These are phyloP conservation scores for Coemansia reversa DNA, from an alignment of 192 early-diverging fungal species.

Conservation along the genomic window DNA sequence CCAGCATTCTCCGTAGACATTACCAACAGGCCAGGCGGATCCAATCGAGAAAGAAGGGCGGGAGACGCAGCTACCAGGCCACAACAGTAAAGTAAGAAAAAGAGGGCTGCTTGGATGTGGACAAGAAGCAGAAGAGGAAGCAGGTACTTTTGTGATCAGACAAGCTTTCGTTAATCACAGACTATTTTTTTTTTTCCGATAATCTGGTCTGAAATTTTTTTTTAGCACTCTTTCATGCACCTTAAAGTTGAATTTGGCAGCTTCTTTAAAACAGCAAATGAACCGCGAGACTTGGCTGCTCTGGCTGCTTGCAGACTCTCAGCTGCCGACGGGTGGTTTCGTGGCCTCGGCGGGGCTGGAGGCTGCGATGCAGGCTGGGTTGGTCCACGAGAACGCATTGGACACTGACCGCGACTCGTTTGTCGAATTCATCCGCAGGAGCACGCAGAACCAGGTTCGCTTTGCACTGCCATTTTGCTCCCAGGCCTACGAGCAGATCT, in stretches of 20 bases:
- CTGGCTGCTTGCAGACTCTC: slow-evolving; percentile 85
- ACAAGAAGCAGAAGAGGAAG: no score
- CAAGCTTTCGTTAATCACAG: neutral
- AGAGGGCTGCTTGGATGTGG: neutral
- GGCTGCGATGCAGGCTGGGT: slow-evolving; percentile 71
- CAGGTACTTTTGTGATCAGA: neutral
- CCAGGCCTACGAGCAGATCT: slow-evolving; percentile 15
- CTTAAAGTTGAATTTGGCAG: no score
- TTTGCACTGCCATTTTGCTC: slow-evolving; percentile 71
- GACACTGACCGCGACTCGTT: slow-evolving; percentile 33
- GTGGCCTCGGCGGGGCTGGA: slow-evolving; percentile 91
- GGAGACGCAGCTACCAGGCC: neutral
- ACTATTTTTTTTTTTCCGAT: no score
- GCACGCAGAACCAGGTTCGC: slow-evolving; percentile 68
- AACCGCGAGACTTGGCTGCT: slow-evolving; percentile 68
- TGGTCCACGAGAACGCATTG: slow-evolving; percentile 37
- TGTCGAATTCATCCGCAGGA: slow-evolving; percentile 56
- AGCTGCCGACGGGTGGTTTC: slow-evolving; percentile 93
- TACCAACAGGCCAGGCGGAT: neutral
- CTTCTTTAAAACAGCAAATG: slow-evolving; percentile 16
- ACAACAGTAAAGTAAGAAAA: neutral
- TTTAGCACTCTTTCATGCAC: no score
- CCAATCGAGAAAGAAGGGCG: neutral
- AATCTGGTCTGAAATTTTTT: no score
- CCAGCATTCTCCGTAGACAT: slow-evolving; percentile 24